These are phyloP conservation scores for Mycosphaerella sp. DNA, from an alignment of 2,329 filamentous ascomycete species.

Conservation along the genomic window DNA sequence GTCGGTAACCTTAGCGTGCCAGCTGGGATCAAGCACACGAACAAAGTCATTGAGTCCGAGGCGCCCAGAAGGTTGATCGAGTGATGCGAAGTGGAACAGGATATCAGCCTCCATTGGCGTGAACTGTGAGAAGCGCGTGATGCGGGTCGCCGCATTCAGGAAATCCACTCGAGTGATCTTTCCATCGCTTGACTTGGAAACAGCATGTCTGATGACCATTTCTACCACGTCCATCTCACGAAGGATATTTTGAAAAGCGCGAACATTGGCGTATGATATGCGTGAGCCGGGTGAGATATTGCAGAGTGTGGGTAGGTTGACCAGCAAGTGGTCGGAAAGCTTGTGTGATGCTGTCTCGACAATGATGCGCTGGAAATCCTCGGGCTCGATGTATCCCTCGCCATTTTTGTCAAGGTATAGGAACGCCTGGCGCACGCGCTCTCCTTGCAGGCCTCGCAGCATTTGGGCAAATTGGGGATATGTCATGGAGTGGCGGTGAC, in stretches of 20 bases:
- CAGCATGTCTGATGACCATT: constrained; percentile 82
- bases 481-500: constrained; percentile 82
- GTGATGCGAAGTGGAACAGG: constrained; percentile 93
- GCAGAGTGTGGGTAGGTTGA: constrained; percentile 86
- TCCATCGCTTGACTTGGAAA: constrained; percentile 74
- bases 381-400: constrained; percentile 90
- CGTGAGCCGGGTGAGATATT: constrained; percentile 88
- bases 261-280: constrained; percentile 95
- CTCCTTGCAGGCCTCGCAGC: constrained; percentile 90
- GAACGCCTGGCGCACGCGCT: constrained; percentile 94
- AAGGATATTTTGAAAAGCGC: constrained; percentile 97
- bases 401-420: constrained; percentile 82
- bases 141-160: constrained; percentile 82
- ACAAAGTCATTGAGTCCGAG: constrained; percentile 79
- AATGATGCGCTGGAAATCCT: constrained; percentile 96
- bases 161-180: constrained; percentile 94
- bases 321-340: constrained; percentile 89
- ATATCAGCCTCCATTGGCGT: constrained; percentile 99
- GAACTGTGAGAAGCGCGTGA: constrained; percentile 91
- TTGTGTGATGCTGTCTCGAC: constrained; percentile 89
- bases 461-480: constrained; percentile 98
- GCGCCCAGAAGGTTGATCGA: constrained; percentile 82
- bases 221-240: constrained; percentile 97
- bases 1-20: constrained; percentile 56
- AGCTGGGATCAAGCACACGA: constrained; percentile 90